Evolutionary conservation across 1,139 yeast species (phyloP).

Genomic region (Taphrina deformans): DNA sequence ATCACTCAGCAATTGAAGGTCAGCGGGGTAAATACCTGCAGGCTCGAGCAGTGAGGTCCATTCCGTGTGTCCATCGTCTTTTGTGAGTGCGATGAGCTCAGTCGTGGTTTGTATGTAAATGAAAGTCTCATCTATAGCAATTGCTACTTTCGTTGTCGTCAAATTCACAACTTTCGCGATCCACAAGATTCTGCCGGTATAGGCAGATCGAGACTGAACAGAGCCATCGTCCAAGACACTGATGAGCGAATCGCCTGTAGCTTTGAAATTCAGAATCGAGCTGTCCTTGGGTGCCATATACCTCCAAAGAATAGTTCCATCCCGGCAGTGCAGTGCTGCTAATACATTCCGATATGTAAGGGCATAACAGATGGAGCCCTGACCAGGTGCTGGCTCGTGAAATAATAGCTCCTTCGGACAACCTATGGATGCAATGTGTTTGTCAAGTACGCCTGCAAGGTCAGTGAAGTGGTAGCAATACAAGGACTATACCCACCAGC

Average conservation of each 20-base stretch:
- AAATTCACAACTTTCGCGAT: background rate
- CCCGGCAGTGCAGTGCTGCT: conserved; percentile 27
- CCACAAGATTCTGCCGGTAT: background rate
- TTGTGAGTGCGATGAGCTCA: background rate
- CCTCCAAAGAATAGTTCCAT: conserved; percentile 33
- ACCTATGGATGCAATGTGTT: conserved; percentile 32
- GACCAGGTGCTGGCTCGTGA: conserved; percentile 21
- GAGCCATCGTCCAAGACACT: background rate
- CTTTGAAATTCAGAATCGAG: background rate
- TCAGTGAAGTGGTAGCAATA: background rate
- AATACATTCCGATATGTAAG: conserved; percentile 22
- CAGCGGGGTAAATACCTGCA: background rate
- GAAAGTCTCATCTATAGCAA: background rate
- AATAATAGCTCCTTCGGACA: conserved; percentile 17
- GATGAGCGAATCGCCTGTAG: background rate
- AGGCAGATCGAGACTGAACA: conserved; percentile 5
- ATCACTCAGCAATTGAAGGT: background rate
- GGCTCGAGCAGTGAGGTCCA: background rate
- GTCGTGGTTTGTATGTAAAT: background rate
- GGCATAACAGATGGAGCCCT: conserved; percentile 19
- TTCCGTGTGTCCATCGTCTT: background rate
- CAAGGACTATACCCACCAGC: conserved; percentile 7
- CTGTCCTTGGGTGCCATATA: background rate
- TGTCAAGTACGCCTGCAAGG: conserved; percentile 9
- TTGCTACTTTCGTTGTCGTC: background rate